Conservation (phyloP, 1,139 yeast species). For the Protomyces pachydermus region DNA sequence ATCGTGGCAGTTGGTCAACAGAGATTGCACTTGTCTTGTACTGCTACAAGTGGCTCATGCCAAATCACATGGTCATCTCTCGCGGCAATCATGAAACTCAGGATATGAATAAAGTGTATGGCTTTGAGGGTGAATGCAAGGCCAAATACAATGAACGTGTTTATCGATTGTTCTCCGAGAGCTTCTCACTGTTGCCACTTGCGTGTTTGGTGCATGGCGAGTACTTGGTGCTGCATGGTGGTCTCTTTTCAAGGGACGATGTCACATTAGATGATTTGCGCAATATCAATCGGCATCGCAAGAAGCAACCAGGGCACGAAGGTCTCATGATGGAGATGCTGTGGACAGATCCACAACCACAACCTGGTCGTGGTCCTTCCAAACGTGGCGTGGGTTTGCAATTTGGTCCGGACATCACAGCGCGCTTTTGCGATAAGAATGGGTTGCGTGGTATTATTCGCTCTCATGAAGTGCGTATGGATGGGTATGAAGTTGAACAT, state of each 20-base stretch:
- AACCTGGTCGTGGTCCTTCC: slow-evolving; percentile 74
- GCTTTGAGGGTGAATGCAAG: slow-evolving; percentile 93
- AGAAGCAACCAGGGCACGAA: slow-evolving; percentile 79
- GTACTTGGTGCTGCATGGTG: slow-evolving; percentile 92
- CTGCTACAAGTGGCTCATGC: slow-evolving; percentile 71
- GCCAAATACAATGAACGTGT: slow-evolving; percentile 77
- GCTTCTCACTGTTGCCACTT: slow-evolving; percentile 80
- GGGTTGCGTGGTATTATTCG: slow-evolving; percentile 74
- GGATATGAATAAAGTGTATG: slow-evolving; percentile 95
- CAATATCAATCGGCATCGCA: slow-evolving; percentile 57
- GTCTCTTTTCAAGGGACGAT: slow-evolving; percentile 73
- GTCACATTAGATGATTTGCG: slow-evolving; percentile 70
- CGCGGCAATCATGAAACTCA: slow-evolving; percentile 97
- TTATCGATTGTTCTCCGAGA: slow-evolving; percentile 80
- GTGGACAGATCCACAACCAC: slow-evolving; percentile 94
- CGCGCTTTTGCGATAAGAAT: slow-evolving; percentile 65
- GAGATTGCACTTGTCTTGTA: slow-evolving; percentile 85
- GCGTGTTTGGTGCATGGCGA: slow-evolving; percentile 73
- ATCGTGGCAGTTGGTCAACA: slow-evolving; percentile 97
- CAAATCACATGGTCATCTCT: slow-evolving; percentile 67
- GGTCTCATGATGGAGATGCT: slow-evolving; percentile 94
- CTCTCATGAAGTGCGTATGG: slow-evolving; percentile 92
- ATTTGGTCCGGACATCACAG: slow-evolving; percentile 94
- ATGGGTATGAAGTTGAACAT: slow-evolving; percentile 85
- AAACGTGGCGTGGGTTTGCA: slow-evolving; percentile 94